Base-by-base conservation (phyloP, 2,329 filamentous ascomycete genomes). In the Penicillium corylophilum region DNA sequence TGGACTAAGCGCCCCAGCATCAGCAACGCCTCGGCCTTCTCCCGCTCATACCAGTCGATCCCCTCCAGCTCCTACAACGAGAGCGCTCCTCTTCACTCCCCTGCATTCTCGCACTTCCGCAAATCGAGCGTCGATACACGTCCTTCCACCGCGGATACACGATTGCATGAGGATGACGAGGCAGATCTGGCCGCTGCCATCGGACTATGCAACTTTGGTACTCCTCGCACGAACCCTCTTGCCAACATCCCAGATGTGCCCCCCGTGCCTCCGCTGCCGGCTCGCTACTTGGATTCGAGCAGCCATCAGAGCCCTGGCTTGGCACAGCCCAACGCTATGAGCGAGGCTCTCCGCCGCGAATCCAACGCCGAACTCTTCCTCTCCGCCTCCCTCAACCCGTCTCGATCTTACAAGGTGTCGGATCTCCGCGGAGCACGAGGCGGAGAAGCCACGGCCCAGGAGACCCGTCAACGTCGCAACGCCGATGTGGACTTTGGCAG, bases 111-210 rank as follows among this genome's bases (percentile, higher is more conserved):
- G 47, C 72, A 91, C 68, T 82, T 85, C 72, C 86, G 88, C 54
- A 86, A 91, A 56, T 84, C 82, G 62, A 94, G 89, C 70, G 85
- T 85, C 56, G 88, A 92, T 61, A 82, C 82, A 53, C 85, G 90
- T 28, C 90, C 91, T 24, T 82, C 82, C 29, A 95, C 91, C 1
- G 91, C 90, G 5, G 90, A 91, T 33, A 84, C 83, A 60, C 89
- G 87, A 67, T 78, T 79, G 46, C 86, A 85, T 8, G 87, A 90
- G 50, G 85, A 93, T 64, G 90, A 95, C 58, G 92, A 95, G 66
- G 87, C 85, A 42, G 90, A 95, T 59, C 80, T 97, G 53, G 93
- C 91, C 18, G 92, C 92, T 13, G 92, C 93, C 3, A 90, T 96
- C 44, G 90, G 94, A 62, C 79, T 96, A 59, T 84, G 96, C 56